Conservation (phyloP, 169 alveolate genomes). For the Cyclospora cayetanensis region DNA sequence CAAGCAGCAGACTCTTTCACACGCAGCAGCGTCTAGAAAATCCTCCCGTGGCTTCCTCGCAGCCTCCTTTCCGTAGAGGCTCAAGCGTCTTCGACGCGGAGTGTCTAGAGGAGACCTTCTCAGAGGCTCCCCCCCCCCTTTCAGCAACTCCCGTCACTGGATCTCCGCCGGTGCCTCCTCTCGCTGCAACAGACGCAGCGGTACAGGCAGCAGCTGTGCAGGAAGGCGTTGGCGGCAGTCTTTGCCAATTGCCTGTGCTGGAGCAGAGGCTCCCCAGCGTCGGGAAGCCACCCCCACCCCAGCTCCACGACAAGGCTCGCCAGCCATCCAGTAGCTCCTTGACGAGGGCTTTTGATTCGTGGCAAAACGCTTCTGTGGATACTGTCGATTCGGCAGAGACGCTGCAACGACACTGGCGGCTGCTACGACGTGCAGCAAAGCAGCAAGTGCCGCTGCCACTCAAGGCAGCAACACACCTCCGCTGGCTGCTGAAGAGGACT, state of each 20-base stretch:
- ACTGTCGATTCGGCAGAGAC: neutral
- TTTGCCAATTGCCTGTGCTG: no score
- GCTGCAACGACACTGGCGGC: conserved; percentile 25
- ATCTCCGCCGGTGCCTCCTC: no score
- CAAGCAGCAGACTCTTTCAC: neutral
- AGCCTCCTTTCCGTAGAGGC: conserved; percentile 11
- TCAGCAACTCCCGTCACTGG: no score
- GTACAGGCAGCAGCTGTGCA: no score
- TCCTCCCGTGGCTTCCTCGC: neutral
- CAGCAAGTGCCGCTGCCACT: conserved; percentile 33
- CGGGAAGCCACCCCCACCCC: no score
- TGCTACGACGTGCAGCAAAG: conserved; percentile 50
- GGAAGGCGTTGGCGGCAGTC: no score
- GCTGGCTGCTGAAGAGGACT: neutral
- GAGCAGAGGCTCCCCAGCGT: no score
- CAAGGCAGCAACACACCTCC: conserved; percentile 8
- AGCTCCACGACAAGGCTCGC: no score
- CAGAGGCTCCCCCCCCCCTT: neutral
- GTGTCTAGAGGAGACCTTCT: neutral
- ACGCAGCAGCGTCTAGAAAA: conserved; percentile 6
- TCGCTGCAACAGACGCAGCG: no score
- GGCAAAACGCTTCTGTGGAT: no score
- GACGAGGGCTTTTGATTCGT: no score
- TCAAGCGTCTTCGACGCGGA: conserved; percentile 18
- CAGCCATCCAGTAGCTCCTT: no score